These are phyloP conservation scores for Hanseniaspora nectarophila DNA, from an alignment of 805 yeast species.

Conservation along the genomic window DNA sequence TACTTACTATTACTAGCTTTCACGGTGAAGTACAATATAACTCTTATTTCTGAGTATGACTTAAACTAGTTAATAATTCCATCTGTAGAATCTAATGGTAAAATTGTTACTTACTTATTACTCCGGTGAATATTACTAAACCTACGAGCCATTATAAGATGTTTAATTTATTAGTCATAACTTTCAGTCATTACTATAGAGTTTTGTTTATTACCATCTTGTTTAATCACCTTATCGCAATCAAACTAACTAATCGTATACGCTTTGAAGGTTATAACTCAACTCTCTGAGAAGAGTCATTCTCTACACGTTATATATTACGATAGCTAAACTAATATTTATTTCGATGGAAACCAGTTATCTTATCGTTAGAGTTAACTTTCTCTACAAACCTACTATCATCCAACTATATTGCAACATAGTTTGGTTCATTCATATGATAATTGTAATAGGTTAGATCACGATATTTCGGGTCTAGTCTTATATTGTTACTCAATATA, in stretches of 20 bases:
- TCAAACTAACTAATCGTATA: neutral
- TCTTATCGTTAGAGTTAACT: constrained; percentile 2
- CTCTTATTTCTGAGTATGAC: neutral
- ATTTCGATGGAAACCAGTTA: constrained; percentile 2
- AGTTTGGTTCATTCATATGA: neutral
- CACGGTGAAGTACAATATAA: too few species aligned
- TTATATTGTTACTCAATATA: neutral
- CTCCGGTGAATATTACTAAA: constrained; percentile 1
- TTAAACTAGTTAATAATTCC: constrained; percentile 4
- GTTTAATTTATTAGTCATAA: neutral
- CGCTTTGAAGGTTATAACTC: neutral
- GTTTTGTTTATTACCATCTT: constrained; percentile 1
- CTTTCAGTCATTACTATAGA: neutral
- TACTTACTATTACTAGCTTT: neutral
- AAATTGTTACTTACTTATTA: constrained; percentile 6
- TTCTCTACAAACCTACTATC: neutral
- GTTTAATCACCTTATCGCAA: constrained; percentile 2
- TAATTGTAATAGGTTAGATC: neutral
- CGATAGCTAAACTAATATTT: constrained; percentile 1
- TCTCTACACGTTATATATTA: neutral
- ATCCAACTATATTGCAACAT: constrained; percentile 5
- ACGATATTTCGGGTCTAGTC: neutral
- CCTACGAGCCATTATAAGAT: neutral
- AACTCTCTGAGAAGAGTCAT: neutral
- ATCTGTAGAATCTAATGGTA: neutral